Evolutionary conservation across 108 stramenopile species (phyloP), one percentile per base, ranked within the genome.

Genomic region (Tribonema minus): DNA sequence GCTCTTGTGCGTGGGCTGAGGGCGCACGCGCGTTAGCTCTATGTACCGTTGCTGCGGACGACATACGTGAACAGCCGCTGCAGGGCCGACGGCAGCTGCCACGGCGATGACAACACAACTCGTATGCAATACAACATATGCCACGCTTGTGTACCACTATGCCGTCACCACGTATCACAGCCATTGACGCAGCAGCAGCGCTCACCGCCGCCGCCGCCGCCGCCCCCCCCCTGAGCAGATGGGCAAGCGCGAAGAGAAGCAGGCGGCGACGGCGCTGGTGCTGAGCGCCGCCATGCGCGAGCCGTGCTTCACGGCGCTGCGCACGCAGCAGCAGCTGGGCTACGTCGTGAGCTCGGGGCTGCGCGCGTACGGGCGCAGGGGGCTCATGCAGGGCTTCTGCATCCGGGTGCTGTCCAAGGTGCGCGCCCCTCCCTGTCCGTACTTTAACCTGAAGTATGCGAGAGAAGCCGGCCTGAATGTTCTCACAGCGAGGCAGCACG

Each of bases 271-370:
- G 2, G 34, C 90, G 61, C 70, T 87, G 25, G 73, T 93, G 31
- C 68, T 92, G 25, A 86, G 88, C 54, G 88, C 91, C 64, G 76
- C 92, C 65, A 78, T 94, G 58, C 73, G 82, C 38, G 94, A 95
- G 75, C 92, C 92, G 12, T 89, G 91, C 6, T 95, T 92, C 61
- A 89, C 90, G 80, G 82, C 90, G 58, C 84, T 95, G 34, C 91
- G 94, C 2, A 93, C 94, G 0, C 87, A 91, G 72, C 90, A 95
- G 84, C 92, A 93, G 67, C 67, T 95, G 23, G 94, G 94, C 26
- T 94, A 94, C 80, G 87, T 91, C 54, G 94, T 94, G 32, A 32
- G 37, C 30, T 35, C 65, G 12, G 73, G 82, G 0, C 9, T 61
- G 6, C 66, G 60, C 31, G 34, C 30, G n/a, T 59, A 61, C 35